Evolutionary conservation across 2,329 filamentous ascomycete species (phyloP), one percentile per base, ranked within the genome.

Genomic region (Calycina herbarum): DNA sequence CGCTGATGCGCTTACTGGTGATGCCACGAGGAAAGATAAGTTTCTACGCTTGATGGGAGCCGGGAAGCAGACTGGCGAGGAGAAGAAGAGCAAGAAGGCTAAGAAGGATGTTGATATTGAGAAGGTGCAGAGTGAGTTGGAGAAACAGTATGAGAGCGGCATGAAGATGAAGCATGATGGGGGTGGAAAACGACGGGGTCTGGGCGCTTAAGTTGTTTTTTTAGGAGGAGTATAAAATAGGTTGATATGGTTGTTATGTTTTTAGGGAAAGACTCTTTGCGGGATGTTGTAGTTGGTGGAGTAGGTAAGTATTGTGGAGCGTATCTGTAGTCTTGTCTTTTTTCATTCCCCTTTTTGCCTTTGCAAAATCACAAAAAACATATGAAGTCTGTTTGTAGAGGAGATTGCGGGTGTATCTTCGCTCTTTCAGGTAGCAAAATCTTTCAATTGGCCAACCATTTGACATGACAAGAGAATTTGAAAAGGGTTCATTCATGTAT

Each of bases 131-230:
- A 72, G 63, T 45, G 77, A 78, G 57, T 69, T 79, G 38, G 76
- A 78, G 67, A 72, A 70, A 59, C 77, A 79, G 61, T 78, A 75
- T 63, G 73, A 76, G 58, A 70, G 70, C n/a, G 76, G 77, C 10
- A 73, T 77, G 60, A 74, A 72, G 45, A 73, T 78, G 74, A 78
- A 77, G 71, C 72, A 77, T 67, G 76, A 77, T 67, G 71, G 71
- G 8, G 73, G 73, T 1, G 70, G 69, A n/a, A 78, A 77, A 69
- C 74, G 73, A 63, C 73, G 72, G 54, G 77, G 77, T 1, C 67
- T 79, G 29, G 77, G 77, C 57, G 76, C 76, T n/a, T 77, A 66
- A 68, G n/a, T 5, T 48, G 8, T 13, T 13, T 13, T 54, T 27
- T 13, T 13, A 20, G 48, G 20, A 27, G 48, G 11, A 54, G 24